Base-by-base conservation (phyloP, 768 basidiomycete genomes). In the Agaricus sinodeliciosus region DNA sequence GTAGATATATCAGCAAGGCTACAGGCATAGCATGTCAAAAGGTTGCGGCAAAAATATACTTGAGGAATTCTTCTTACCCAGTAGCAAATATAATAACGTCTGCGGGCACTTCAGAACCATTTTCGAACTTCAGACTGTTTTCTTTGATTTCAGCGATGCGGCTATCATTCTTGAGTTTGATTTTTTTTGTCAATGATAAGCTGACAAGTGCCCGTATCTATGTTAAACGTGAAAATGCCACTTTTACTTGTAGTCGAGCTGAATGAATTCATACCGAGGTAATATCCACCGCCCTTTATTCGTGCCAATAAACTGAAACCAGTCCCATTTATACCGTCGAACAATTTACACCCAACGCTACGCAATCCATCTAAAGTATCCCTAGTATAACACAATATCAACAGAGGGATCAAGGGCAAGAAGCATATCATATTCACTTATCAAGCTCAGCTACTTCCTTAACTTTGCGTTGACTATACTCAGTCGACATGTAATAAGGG, bases 151-250 rank as follows among this genome's bases (percentile, higher is more conserved):
- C 61, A 22, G 71, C 61, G 50, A 85, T 75, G 34, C 65, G 64
- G 44, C 71, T 68, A 54, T 80, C 82, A 63, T 75, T 81, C 68
- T 87, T 87, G 56, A 87, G 66, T 62, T 85, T 85, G 68, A 87
- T 84, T 62, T 84, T n/a, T 81, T 12, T 82, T 80, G 55, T 84
- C 80, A 26, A 78, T 73, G 56, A 87, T 79, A 56, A 79, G 67
- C 61, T 81, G 75, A 54, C 76, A 76, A 3, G 75, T 80, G 53
- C 83, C 84, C 46, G 76, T 76, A 58, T 83, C 81, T 83, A 43
- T 15, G 1, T 27, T 11, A 40, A 9, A 31, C 31, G 7, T 31
- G 22, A 31, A 31, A 11, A 36, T 18, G n/a, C 9, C 9, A 25
- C 27, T 22, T 28, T 25, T 34, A n/a, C 13, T 12, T 1, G 16